A percentile compares a stretch with the other conserved stretches of the same genome.
Conservation (phyloP, 2,329 filamentous ascomycete species). For the Phialophora verrucosa region DNA sequence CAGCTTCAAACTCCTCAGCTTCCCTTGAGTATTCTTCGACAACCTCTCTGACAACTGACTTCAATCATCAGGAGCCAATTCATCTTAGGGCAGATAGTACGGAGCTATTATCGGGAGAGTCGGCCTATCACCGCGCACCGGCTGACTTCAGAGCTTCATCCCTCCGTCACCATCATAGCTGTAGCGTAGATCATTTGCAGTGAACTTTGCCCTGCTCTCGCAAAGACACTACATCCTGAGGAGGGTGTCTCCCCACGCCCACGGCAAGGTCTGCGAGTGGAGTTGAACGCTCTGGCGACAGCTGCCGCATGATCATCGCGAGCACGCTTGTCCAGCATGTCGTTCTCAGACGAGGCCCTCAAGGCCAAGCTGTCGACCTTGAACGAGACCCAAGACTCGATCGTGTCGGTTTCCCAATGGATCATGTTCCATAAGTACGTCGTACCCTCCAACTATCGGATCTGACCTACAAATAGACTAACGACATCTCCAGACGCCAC, state of each 20-base stretch:
- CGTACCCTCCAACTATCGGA: neutral
- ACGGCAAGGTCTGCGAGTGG: neutral
- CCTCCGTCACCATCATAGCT: neutral
- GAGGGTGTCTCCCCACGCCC: neutral
- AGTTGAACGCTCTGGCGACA: neutral
- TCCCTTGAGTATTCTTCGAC: neutral
- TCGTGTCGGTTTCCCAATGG: constrained; percentile 96
- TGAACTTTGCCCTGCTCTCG: neutral
- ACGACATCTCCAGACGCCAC: constrained; percentile 69
- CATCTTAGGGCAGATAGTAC: neutral
- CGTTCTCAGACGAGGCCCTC: constrained; percentile 94
- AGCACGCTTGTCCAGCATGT: constrained; percentile 63
- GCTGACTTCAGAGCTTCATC: neutral
- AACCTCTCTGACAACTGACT: neutral
- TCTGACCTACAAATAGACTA: constrained; percentile 24
- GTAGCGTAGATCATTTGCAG: constrained; percentile 12
- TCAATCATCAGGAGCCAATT: neutral
- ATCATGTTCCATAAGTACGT: constrained; percentile 96
- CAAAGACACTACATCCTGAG: neutral
- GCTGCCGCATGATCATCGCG: neutral
- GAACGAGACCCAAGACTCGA: constrained; percentile 97
- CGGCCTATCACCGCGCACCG: neutral
- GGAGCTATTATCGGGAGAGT: neutral
- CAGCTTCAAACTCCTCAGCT: neutral
- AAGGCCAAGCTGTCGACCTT: constrained; percentile 92